Base-by-base conservation (phyloP, 192 early-diverging fungal species). In the Coemansia javaensis region DNA sequence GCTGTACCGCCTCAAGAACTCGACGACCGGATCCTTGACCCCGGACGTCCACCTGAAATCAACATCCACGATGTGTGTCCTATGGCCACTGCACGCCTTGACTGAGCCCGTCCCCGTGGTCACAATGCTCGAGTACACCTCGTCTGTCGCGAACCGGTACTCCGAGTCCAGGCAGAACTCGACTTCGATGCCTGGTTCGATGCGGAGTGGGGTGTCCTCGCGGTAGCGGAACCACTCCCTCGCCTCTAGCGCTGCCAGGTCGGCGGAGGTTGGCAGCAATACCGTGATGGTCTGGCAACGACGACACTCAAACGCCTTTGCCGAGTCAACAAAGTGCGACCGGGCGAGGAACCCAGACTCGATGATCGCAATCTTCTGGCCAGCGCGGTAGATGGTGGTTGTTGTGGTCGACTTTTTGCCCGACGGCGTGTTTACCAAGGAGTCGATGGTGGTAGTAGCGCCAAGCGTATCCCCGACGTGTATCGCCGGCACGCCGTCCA, bases 161-260 rank as follows among this genome's bases (percentile, higher is more conserved):
- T 75, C 58, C 3, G 87, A 89, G 39, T 88, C 79, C 21, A 97
- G 74, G 55, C 82, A 74, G 76, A 97, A 97, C 47, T 93, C 82
- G 33, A 97, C 48, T n/a, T 17, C 62, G 47, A 35, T 18, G 7
- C 80, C 80, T 16, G 81, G 65, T 5, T 44, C 63, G 20, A 88
- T 55, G 24, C 66, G 51, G 8, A 53, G 32, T 2, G 47, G 16
- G 0, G 9, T 6, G 6, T 40, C 40, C 0, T 48, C 56, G n/a
- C 31, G 32, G 20, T 51, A 49, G n/a, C 74, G 63, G 53, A 94
- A 82, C 91, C 92, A 97, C 40, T 82, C 74, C 70, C 89, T 93
- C 54, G 86, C 71, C 53, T 85, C 77, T 27, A 97, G 79, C 22
- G 85, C 84, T 20, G 80, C 80, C 36, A 90, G 68, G 37, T 93